A percentile compares a stretch with the other conserved stretches of the same genome.
Conservation (phyloP, 2,329 filamentous ascomycete genomes). For the Exophiala sideris region DNA sequence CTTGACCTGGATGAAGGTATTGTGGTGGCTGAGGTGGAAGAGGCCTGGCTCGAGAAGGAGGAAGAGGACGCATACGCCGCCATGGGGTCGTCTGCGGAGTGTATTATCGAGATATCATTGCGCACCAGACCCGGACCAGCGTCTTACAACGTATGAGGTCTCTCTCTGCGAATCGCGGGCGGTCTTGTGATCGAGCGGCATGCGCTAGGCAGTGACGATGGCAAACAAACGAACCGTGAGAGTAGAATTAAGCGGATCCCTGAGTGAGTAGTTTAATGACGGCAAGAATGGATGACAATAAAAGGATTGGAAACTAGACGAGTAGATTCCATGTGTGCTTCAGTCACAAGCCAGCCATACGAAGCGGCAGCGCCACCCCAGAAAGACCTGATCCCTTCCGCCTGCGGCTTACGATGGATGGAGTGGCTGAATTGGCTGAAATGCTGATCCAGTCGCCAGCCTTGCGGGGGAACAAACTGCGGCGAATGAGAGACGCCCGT, state of each 20-base stretch:
- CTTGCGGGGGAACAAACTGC: too few relatives aligned
- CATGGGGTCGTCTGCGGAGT: conserved; percentile 19
- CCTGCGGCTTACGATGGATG: background rate
- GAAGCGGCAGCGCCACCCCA: background rate
- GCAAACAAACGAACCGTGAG: too few relatives aligned
- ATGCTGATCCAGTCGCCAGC: too few relatives aligned
- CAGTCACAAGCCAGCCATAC: background rate
- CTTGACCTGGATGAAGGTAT: conserved; percentile 12
- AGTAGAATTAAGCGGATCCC: too few relatives aligned
- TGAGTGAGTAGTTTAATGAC: background rate
- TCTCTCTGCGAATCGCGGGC: too few relatives aligned
- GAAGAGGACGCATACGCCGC: conserved; percentile 26
- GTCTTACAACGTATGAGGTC: background rate
- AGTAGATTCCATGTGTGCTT: background rate
- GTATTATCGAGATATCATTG: conserved; percentile 21
- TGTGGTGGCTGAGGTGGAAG: conserved; percentile 10
- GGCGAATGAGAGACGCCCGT: too few relatives aligned
- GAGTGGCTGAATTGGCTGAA: too few relatives aligned
- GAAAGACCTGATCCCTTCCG: background rate
- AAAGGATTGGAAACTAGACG: background rate
- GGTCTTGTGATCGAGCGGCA: background rate
- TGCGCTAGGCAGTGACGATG: too few relatives aligned
- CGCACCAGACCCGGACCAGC: conserved; percentile 2
- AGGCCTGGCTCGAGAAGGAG: conserved; percentile 15
- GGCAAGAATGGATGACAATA: background rate